These are phyloP conservation scores for Nothopassalora personata DNA, from an alignment of 2,329 filamentous ascomycete genomes.

Conservation along the genomic window DNA sequence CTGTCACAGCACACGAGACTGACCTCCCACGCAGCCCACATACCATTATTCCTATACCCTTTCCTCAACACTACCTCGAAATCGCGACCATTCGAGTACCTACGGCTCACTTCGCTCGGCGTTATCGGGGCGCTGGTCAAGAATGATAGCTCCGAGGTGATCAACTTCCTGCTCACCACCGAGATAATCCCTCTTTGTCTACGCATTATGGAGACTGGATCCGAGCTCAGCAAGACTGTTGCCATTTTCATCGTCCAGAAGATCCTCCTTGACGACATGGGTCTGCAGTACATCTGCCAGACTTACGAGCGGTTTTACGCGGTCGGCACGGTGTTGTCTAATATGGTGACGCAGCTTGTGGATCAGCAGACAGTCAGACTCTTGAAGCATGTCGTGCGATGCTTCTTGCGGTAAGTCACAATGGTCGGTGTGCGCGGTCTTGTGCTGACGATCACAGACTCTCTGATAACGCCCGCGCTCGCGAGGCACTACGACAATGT, in stretches of 20 bases:
- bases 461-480: slow-evolving; percentile 91
- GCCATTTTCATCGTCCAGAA: slow-evolving; percentile 99
- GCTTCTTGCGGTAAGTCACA: slow-evolving; percentile 75
- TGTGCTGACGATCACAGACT: slow-evolving; percentile 52
- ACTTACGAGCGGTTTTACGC: slow-evolving; percentile 98
- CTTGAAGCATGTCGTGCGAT: slow-evolving; percentile 94
- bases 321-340: slow-evolving; percentile 92
- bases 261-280: slow-evolving; percentile 93
- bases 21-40: slow-evolving; percentile 63
- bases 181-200: slow-evolving; percentile 98
- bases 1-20: slow-evolving; percentile 4
- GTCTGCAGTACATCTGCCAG: slow-evolving; percentile 95
- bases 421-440: not conserved
- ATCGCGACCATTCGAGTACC: slow-evolving; percentile 93
- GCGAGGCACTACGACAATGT: slow-evolving; percentile 91
- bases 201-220: slow-evolving; percentile 98
- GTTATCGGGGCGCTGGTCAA: slow-evolving; percentile 97
- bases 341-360: slow-evolving; percentile 96
- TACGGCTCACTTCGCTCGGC: slow-evolving; percentile 89
- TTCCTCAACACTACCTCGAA: slow-evolving; percentile 99
- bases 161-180: slow-evolving; percentile 96
- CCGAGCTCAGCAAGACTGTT: slow-evolving; percentile 96
- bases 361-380: slow-evolving; percentile 95
- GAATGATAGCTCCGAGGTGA: slow-evolving; percentile 97
- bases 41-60: slow-evolving; percentile 93